Percentiles rank a stretch among this genome's conserved stretches.
These are phyloP conservation scores for Puccinia horiana DNA, from an alignment of 1,284 basidiomycete species.

Conservation along the genomic window DNA sequence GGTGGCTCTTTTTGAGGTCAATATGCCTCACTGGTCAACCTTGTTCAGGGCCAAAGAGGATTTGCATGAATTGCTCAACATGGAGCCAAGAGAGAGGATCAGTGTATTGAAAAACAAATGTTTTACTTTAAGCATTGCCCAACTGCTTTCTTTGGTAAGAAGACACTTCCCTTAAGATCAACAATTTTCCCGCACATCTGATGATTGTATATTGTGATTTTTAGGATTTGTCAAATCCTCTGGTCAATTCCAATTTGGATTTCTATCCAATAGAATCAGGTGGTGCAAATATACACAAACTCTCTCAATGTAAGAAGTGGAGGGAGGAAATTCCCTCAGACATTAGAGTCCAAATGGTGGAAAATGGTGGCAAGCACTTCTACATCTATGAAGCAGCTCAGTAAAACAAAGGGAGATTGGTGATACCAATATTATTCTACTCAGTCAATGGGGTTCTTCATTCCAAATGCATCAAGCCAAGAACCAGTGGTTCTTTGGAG, in stretches of 20 bases:
- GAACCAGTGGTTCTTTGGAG: neutral
- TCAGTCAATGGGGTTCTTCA: neutral
- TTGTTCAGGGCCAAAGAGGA: too few relatives aligned
- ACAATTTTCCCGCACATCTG: too few relatives aligned
- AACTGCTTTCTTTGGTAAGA: too few relatives aligned
- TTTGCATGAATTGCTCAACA: too few relatives aligned
- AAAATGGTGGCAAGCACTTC: neutral
- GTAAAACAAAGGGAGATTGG: neutral
- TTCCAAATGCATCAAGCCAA: neutral
- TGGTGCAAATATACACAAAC: neutral
- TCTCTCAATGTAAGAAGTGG: constrained; percentile 3
- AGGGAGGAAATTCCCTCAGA: neutral
- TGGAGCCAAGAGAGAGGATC: too few relatives aligned
- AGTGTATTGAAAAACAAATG: too few relatives aligned
- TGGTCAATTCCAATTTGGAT: neutral
- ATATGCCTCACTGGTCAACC: too few relatives aligned
- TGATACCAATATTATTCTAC: neutral
- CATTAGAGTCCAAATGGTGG: neutral
- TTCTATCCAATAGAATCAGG: neutral
- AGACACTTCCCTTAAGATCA: too few relatives aligned
- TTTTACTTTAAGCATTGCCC: too few relatives aligned
- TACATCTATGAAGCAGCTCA: too few relatives aligned
- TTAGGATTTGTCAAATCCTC: neutral
- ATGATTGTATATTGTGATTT: too few relatives aligned
- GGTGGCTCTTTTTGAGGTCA: too few relatives aligned